A percentile compares a stretch with the other conserved stretches of the same genome.
phyloP scores from a whole-genome alignment of 2,329 filamentous ascomycete genomes.

The Trichocomaceae sp. region DNA sequence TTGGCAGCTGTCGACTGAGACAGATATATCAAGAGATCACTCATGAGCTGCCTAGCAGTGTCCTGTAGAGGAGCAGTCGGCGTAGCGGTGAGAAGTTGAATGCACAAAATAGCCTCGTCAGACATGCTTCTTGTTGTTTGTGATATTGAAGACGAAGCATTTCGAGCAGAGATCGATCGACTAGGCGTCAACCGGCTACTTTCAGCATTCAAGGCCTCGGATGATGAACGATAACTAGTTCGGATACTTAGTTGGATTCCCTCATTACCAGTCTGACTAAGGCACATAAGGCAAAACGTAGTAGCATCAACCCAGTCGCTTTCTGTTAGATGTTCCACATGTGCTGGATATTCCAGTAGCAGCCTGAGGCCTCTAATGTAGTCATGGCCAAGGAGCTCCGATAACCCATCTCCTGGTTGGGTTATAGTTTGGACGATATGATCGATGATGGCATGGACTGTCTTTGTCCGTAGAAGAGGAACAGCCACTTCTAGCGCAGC shows the following conservation, averaged over 20 bases:
- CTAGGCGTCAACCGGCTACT: slow-evolving; percentile 26
- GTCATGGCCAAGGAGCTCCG: slow-evolving; percentile 64
- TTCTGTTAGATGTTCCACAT: slow-evolving; percentile 69
- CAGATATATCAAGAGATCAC: slow-evolving; percentile 55
- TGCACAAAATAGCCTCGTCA: slow-evolving; percentile 57
- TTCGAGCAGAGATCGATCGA: slow-evolving; percentile 23
- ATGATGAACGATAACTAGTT: slow-evolving; percentile 21
- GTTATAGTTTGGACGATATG: slow-evolving; percentile 73
- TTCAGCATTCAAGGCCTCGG: slow-evolving; percentile 22
- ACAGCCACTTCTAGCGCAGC: slow-evolving; percentile 64
- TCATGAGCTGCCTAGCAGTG: slow-evolving; percentile 51
- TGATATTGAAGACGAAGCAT: slow-evolving; percentile 21
- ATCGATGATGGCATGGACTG: slow-evolving; percentile 68
- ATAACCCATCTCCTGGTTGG: slow-evolving; percentile 54
- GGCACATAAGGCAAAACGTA: slow-evolving; percentile 62
- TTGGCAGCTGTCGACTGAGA: slow-evolving; percentile 51
- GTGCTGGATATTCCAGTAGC: slow-evolving; percentile 65
- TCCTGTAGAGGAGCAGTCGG: slow-evolving; percentile 61
- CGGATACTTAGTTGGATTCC: slow-evolving; percentile 26
- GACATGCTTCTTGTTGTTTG: slow-evolving; percentile 30
- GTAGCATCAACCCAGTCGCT: slow-evolving; percentile 63
- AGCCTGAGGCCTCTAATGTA: slow-evolving; percentile 70
- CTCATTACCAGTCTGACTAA: slow-evolving; percentile 35
- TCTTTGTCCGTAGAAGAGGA: slow-evolving; percentile 64
- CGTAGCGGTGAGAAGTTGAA: slow-evolving; percentile 57